Conservation (phyloP, 306 rosid genomes). For the Glycine latifolia region DNA sequence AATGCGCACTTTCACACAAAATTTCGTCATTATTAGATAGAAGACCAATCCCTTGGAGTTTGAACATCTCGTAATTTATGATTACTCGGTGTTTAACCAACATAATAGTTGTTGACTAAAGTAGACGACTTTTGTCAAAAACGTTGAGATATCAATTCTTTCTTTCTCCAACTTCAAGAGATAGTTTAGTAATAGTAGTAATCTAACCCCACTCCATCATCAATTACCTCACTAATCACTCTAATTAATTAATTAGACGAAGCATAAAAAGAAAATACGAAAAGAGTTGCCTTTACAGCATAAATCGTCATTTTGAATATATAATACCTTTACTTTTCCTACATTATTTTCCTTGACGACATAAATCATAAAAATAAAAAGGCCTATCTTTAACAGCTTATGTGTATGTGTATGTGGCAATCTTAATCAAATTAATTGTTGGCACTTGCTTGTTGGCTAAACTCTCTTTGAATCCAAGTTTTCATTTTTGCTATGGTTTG, state of each 20-base stretch:
- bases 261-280: not conserved
- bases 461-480: slow-evolving; percentile 79
- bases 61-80: slow-evolving; percentile 28
- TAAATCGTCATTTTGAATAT: slow-evolving; percentile 43
- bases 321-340: not conserved
- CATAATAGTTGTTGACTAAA: slow-evolving; percentile 40
- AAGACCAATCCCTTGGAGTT: slow-evolving; percentile 27
- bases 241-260: slow-evolving; percentile 17
- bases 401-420: not conserved
- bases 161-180: slow-evolving; percentile 35
- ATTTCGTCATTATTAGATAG: slow-evolving; percentile 20
- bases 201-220: slow-evolving; percentile 11
- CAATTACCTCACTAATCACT: slow-evolving; percentile 39
- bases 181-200: not conserved
- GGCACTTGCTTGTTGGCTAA: slow-evolving; percentile 49
- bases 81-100: slow-evolving; percentile 35
- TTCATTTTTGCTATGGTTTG: slow-evolving; percentile 37
- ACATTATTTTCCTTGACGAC: not conserved
- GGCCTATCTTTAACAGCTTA: not conserved
- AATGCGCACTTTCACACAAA: slow-evolving; percentile 7
- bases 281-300: not conserved
- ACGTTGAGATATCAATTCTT: slow-evolving; percentile 20
- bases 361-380: slow-evolving; percentile 14
- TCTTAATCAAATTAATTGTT: slow-evolving; percentile 41
- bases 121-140: slow-evolving; percentile 1